Evolutionary conservation across 2,329 filamentous ascomycete genomes (phyloP), one percentile per base, ranked within the genome.

Genomic region (Claviceps maximensis): DNA sequence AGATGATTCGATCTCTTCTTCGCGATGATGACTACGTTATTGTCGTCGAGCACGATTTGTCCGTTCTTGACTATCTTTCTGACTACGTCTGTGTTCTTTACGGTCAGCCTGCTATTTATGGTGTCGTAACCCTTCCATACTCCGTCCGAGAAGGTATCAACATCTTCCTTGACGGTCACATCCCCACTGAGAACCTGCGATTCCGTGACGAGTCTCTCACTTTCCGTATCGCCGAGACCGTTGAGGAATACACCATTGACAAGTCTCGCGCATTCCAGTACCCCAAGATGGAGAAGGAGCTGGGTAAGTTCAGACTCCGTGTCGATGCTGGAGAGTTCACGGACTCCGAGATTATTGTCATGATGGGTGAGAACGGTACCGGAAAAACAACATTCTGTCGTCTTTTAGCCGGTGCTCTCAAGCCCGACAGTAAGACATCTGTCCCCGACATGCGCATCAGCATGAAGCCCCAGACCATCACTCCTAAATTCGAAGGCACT

Each of bases 351-450:
- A 98, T 98, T 61, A 82, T 98, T 54, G 93, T 98, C 71, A 95
- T 98, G 89, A 97, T 98, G 93, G 93, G 93, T 61, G 91, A 97
- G 76, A 98, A 98, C 73, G 93, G 93, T 73, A 98, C 94, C 38
- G 94, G 94, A 69, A 96, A 98, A 79, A 98, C 93, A 1, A 98
- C 93, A 5, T 98, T 98, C 79, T 97, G 91, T 77, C 89, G 86
- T 67, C 86, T 98, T 74, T 78, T 98, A 60, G 93, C 93, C 54
- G 94, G 94, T 66, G 88, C 87, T 41, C 79, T 95, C 62, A 91
- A 96, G 74, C 93, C 94, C 9, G 94, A 98, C 63, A 82, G 80
- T 62, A 82, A 77, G 59, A 76, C 80, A 62, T 82, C 82, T 63
- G 80, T 98, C 17, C 93, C 93, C 17, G 82, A 87, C 61, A 95